Evolutionary conservation across 2,329 filamentous ascomycete species (phyloP), one percentile per base, ranked within the genome.

Genomic region (Karstenula rhodostoma): DNA sequence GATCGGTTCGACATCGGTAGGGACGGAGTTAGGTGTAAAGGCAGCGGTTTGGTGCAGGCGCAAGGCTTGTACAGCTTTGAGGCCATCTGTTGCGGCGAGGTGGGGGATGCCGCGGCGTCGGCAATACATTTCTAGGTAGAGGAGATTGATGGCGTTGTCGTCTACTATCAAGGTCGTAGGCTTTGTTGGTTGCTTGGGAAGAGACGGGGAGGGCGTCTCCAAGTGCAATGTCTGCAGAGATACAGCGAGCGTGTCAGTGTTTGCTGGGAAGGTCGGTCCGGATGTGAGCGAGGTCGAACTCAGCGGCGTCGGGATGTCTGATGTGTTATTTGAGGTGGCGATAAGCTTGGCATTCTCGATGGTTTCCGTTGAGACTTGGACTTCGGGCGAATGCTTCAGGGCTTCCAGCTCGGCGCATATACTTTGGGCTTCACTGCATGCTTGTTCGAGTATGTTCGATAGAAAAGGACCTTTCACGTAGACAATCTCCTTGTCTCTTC

Each of bases 101-200:
- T 79, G 81, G 0, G 75, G 73, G 3, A 73, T 65, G 1, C 68
- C 67, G 22, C 81, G 73, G 56, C 79, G 82, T 25, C 72, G 74
- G 67, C 80, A 83, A 65, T 83, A 83, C 79, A 83, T 82, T 32
- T 79, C 72, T 22, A 83, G 62, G 43, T 83, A 79, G n/a, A 79
- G 78, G 0, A 83, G 71, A 19, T 83, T 83, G 55, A 83, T 73
- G 0, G 69, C 54, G 48, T 83, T 83, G 58, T 83, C 81, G 50
- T 83, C 81, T 1, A 83, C 81, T 1, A 83, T 68, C 0, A 83
- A 69, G 0, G 73, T 70, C 59, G 68, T 61, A 1, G 72, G 72
- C 48, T 70, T 69, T n/a, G 17, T 49, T 1, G 44, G 50, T 17
- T 12, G 23, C 43, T 15, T 13, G 32, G 51, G 46, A 29, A 44